Evolutionary conservation across 805 yeast species (phyloP).

Genomic region (Yamadazyma endophytica): DNA sequence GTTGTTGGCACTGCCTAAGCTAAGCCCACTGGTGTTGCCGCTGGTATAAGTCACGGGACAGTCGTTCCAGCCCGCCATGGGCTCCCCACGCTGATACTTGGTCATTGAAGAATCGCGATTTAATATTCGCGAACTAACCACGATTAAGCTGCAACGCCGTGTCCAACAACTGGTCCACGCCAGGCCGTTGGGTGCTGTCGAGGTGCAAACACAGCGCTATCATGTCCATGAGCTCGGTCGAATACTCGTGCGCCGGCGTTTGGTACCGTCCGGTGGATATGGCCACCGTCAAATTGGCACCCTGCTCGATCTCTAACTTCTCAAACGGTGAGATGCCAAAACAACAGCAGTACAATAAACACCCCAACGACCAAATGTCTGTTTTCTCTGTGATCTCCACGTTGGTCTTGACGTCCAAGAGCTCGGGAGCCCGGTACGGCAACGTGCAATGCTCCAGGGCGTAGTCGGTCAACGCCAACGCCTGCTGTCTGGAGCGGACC

Average conservation of each 20-base stretch:
- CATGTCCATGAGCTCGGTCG: slow-evolving; percentile 51
- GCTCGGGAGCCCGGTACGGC: slow-evolving; percentile 88
- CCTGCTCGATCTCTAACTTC: slow-evolving; percentile 71
- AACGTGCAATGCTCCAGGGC: slow-evolving; percentile 83
- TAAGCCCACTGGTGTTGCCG: slow-evolving; percentile 5
- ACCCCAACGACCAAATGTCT: slow-evolving; percentile 92
- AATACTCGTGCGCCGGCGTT: slow-evolving; percentile 56
- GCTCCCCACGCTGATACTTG: slow-evolving; percentile 34
- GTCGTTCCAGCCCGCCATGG: slow-evolving; percentile 59
- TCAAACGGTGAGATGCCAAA: slow-evolving; percentile 87
- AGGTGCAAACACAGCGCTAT: slow-evolving; percentile 59
- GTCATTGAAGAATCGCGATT: slow-evolving; percentile 14
- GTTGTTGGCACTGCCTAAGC: slow-evolving; percentile 1
- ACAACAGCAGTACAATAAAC: slow-evolving; percentile 71
- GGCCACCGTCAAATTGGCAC: slow-evolving; percentile 77
- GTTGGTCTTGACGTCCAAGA: slow-evolving; percentile 70
- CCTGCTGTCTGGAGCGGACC: slow-evolving; percentile 60
- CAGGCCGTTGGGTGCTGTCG: slow-evolving; percentile 61
- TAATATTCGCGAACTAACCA: neutral
- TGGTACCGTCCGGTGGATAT: slow-evolving; percentile 62
- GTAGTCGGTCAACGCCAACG: slow-evolving; percentile 71
- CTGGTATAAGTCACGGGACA: slow-evolving; percentile 38
- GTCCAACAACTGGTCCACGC: slow-evolving; percentile 54
- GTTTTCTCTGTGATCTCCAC: slow-evolving; percentile 64
- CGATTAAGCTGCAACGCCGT: slow-evolving; percentile 22